Evolutionary conservation across 1,139 yeast genomes (phyloP), one percentile per base, ranked within the genome.

Genomic region (Spathaspora sp.): DNA sequence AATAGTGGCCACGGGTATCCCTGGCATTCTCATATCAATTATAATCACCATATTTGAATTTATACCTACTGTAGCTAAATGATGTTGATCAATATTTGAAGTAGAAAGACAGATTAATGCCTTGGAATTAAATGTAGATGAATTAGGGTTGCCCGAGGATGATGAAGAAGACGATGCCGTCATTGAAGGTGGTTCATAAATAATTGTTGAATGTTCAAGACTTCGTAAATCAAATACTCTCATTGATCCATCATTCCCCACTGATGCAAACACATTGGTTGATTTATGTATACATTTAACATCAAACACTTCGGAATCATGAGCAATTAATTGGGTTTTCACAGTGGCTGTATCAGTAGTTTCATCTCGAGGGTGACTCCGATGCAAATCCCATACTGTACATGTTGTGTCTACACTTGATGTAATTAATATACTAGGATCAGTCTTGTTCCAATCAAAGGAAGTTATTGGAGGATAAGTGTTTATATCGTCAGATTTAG

Each of bases 341-440:
- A 96, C 96, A 24, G 79, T 74, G n/a, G 88, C 89, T 4, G 78
- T 64, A 44, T 75, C 78, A 8, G 82, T 23, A 52, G 46, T 38
- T 43, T 46, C 48, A 24, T 48, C 53, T 34, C 45, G 45, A 10
- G 55, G 46, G 38, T 58, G 61, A 3, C 73, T 59, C 27, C 78
- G 63, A 51, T 68, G 74, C 39, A 89, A 68, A 65, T 93, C 98
- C 98, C 99, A 93, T 3, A 90, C 84, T 0, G 98, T 91, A 66
- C 99, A 93, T 0, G 99, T 93, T 1, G 99, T 93, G 65, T 93
- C 99, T 9, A 93, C 89, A 26, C 95, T 84, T 50, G 95, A 82
- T 1, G 97, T 89, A 41, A 93, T 87, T 20, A 90, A 78, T 37
- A 84, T 67, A 47, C 81, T 79, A 7, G 89, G 80, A 57, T 89